These are phyloP conservation scores for Alternaria rosae DNA, from an alignment of 2,329 filamentous ascomycete genomes.

Conservation along the genomic window DNA sequence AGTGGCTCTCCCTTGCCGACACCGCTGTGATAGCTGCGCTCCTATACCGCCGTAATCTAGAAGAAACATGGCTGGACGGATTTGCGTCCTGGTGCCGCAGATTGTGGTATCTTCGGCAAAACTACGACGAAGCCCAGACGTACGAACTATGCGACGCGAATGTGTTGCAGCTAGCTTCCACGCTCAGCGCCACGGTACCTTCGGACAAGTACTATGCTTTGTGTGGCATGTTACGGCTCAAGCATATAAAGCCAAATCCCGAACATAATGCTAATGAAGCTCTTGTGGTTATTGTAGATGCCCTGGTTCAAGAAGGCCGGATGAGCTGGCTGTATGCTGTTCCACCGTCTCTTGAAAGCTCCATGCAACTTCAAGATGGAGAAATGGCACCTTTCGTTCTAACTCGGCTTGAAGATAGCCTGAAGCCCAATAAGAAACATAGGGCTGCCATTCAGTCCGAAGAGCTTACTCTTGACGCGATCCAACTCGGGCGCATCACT, in stretches of 20 bases:
- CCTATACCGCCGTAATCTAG: not conserved
- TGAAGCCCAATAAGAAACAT: not conserved
- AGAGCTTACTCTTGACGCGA: not conserved
- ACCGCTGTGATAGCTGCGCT: not conserved
- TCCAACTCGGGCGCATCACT: not conserved
- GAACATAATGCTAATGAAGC: not conserved
- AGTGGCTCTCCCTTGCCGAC: not conserved
- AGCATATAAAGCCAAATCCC: not conserved
- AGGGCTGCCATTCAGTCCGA: fast-evolving
- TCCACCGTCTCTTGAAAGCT: not conserved
- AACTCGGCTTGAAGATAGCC: not conserved
- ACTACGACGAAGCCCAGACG: not conserved
- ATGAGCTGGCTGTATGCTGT: not conserved
- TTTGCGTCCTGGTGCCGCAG: not conserved
- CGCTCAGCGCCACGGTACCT: not conserved
- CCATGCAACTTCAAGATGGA: not conserved
- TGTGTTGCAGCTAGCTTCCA: not conserved
- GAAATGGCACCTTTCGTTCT: not conserved
- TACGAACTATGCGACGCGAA: not conserved
- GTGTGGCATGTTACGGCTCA: not conserved
- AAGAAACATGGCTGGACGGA: not conserved
- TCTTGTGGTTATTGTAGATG: not conserved
- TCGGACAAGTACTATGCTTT: not conserved
- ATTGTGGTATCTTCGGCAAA: not conserved
- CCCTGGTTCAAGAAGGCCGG: not conserved